phyloP scores from a whole-genome alignment of 345 rosid genomes.

The Rubroshorea leprosula region DNA sequence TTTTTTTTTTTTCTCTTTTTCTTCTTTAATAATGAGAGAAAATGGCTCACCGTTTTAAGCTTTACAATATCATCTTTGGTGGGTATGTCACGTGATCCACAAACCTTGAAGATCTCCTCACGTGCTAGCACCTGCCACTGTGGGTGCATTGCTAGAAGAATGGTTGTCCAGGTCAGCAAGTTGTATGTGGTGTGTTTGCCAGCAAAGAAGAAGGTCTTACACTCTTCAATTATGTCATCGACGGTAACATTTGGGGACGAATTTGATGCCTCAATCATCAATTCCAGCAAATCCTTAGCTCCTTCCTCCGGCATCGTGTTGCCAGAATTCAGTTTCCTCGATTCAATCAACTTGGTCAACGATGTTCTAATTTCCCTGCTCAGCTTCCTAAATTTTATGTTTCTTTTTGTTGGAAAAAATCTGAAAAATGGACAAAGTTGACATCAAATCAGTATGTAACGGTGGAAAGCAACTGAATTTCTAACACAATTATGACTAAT shows the following conservation, averaged over 20 bases:
- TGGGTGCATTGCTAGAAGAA: conserved; percentile 74
- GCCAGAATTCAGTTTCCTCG: conserved; percentile 25
- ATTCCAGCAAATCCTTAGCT: conserved; percentile 46
- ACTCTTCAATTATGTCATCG: conserved; percentile 69
- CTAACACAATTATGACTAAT: too few species aligned
- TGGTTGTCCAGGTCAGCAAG: conserved; percentile 78
- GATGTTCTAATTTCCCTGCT: conserved; percentile 57
- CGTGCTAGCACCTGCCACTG: conserved; percentile 86
- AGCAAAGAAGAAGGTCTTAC: conserved; percentile 89
- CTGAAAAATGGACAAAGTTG: conserved; percentile 23
- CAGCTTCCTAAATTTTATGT: conserved; percentile 65
- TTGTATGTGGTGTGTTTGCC: conserved; percentile 87
- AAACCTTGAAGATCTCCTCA: conserved; percentile 68
- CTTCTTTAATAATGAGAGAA: too few species aligned
- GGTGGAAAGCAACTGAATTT: too few species aligned
- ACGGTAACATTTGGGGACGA: conserved; percentile 33
- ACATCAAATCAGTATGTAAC: background rate
- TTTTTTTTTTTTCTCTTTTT: too few species aligned
- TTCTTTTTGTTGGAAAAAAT: conserved; percentile 66
- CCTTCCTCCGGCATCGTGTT: conserved; percentile 5
- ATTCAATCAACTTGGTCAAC: conserved; percentile 43
- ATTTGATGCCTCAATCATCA: conserved; percentile 50
- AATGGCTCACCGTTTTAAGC: conserved; percentile 56
- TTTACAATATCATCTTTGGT: conserved; percentile 63
- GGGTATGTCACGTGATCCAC: conserved; percentile 76